Evolutionary conservation across 2,329 filamentous ascomycete genomes (phyloP).

Genomic region (Hymenoscyphus scutula): DNA sequence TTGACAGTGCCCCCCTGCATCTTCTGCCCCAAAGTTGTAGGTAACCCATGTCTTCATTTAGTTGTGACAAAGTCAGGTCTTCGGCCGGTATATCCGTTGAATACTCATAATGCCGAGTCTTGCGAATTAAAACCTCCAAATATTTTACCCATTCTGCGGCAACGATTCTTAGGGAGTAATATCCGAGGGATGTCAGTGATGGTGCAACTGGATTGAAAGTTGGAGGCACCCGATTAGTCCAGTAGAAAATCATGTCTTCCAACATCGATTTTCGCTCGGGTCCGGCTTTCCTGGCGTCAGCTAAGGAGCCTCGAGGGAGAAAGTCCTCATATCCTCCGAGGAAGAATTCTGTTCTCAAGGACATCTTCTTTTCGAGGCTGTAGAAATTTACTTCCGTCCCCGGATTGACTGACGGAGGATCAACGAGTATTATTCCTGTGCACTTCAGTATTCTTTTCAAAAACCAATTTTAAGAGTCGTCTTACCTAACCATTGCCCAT

Average conservation of each 20-base stretch:
- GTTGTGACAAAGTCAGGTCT: background rate
- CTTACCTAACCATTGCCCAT: conserved; percentile 3
- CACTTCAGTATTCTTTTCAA: background rate
- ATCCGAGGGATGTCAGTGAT: conserved; percentile 7
- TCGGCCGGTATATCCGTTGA: conserved; percentile 3
- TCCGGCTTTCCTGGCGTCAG: background rate
- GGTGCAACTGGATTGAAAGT: conserved; percentile 8
- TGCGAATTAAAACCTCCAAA: conserved; percentile 8
- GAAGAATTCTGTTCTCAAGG: conserved; percentile 9
- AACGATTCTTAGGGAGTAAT: conserved; percentile 16
- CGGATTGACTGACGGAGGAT: background rate
- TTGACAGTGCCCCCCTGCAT: conserved; percentile 5
- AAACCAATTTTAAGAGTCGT: background rate
- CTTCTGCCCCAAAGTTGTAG: conserved; percentile 15
- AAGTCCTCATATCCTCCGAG: conserved; percentile 17
- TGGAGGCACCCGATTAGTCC: conserved; percentile 7
- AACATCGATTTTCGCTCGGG: conserved; percentile 6
- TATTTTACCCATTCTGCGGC: conserved; percentile 17
- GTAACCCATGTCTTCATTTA: conserved; percentile 1
- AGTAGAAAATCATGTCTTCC: conserved; percentile 11
- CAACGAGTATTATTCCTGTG: conserved; percentile 3
- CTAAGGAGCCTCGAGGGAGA: background rate
- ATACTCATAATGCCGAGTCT: conserved; percentile 11
- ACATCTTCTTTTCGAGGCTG: conserved; percentile 1
- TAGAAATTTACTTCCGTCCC: background rate